Evolutionary conservation across 2,329 filamentous ascomycete species (phyloP).

Genomic region (Calonectria henricotiae): DNA sequence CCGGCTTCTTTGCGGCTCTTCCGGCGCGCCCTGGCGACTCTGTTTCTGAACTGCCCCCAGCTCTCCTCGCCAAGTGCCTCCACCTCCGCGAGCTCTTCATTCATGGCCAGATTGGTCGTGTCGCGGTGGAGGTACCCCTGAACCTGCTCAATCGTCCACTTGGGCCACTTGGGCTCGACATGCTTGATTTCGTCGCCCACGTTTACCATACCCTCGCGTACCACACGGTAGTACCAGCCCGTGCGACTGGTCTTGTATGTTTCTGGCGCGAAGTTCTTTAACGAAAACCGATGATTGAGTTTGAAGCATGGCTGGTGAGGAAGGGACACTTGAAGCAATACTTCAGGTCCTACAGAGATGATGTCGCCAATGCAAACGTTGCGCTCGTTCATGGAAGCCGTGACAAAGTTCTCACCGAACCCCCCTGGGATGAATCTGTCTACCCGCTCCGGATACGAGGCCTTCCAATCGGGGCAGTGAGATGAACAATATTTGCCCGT

Average conservation of each 20-base stretch:
- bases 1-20: constrained; percentile 54
- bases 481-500: constrained; percentile 68
- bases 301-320: constrained; percentile 79
- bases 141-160: constrained; percentile 76
- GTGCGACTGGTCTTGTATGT: constrained; percentile 73
- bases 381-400: constrained; percentile 72
- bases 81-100: constrained; percentile 68
- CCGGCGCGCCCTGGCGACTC: constrained; percentile 66
- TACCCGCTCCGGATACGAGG: constrained; percentile 68
- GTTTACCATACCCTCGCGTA: constrained; percentile 69
- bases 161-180: constrained; percentile 69
- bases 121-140: constrained; percentile 76
- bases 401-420: constrained; percentile 78
- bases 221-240: constrained; percentile 78
- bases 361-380: constrained; percentile 79
- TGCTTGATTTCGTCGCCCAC: constrained; percentile 73
- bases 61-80: constrained; percentile 68
- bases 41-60: constrained; percentile 64
- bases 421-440: constrained; percentile 71
- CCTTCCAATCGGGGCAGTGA: constrained; percentile 72
- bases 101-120: constrained; percentile 67
- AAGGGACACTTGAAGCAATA: constrained; percentile 73
- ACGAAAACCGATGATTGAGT: constrained; percentile 77
- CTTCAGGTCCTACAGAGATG: constrained; percentile 66
- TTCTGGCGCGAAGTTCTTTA: constrained; percentile 74